A percentile compares a stretch with the other conserved stretches of the same genome.
phyloP scores from a whole-genome alignment of 2,329 filamentous ascomycete species.

The Magnaporthales sp. region DNA sequence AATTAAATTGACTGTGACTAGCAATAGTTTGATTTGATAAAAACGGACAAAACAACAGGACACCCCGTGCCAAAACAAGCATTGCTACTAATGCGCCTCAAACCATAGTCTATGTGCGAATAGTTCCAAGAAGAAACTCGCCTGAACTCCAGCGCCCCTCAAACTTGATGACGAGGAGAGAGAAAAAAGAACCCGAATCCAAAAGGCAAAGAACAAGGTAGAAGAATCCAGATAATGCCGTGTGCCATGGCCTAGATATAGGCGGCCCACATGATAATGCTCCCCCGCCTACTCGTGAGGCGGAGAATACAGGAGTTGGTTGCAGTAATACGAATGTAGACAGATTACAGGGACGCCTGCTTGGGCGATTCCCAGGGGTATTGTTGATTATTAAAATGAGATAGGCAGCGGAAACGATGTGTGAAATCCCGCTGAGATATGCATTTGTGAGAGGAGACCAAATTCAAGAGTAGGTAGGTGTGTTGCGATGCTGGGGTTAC shows the following conservation, averaged over 20 bases:
- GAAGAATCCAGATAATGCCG: neutral
- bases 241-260: neutral
- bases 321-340: neutral
- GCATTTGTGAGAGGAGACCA: neutral
- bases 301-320: neutral
- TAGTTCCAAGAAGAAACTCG: neutral
- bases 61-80: neutral
- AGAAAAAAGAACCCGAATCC: neutral
- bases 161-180: neutral
- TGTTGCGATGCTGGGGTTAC: neutral
- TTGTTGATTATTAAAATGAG: neutral
- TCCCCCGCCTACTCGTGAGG: neutral
- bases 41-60: neutral
- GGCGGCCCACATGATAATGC: neutral
- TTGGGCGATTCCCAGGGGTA: neutral
- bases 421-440: neutral
- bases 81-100: neutral
- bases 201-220: neutral
- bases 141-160: neutral
- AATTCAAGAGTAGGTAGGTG: neutral
- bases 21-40: neutral
- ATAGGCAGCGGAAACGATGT: neutral
- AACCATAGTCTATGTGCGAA: constrained; percentile 1
- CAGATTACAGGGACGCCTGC: neutral
- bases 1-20: neutral